phyloP scores from a whole-genome alignment of 169 alveolate species.

The Besnoitia besnoiti region DNA sequence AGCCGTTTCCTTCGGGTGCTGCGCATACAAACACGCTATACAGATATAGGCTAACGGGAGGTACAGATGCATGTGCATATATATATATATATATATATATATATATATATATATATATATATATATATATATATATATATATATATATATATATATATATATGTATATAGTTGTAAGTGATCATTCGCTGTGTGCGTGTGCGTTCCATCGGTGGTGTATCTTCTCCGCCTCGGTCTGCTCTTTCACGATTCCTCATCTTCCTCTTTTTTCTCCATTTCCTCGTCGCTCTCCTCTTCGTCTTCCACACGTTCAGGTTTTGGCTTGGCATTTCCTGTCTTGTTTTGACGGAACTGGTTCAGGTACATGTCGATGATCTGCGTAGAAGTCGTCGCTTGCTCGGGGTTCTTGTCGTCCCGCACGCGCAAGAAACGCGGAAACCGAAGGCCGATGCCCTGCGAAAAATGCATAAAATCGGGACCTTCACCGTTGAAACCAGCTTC shows the following conservation, averaged over 20 bases:
- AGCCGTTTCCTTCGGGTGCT: too few relatives aligned
- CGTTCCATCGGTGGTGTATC: background rate
- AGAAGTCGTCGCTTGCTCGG: constrained; percentile 73
- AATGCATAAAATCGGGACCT: too few relatives aligned
- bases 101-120: background rate
- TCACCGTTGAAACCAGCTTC: too few relatives aligned
- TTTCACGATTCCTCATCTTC: background rate
- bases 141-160: background rate
- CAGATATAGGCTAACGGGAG: too few relatives aligned
- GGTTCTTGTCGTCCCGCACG: constrained; percentile 94
- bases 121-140: background rate
- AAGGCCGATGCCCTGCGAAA: constrained; percentile 94
- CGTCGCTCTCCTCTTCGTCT: background rate
- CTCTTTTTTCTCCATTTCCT: background rate
- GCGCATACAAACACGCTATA: too few relatives aligned
- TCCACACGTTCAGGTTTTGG: background rate
- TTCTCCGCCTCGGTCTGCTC: background rate
- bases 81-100: background rate
- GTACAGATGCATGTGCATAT: background rate
- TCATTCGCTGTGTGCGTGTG: background rate
- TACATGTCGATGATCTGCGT: constrained; percentile 48
- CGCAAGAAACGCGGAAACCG: constrained; percentile 98
- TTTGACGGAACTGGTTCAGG: constrained; percentile 39
- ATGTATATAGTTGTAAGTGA: background rate
- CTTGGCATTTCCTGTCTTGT: background rate